Base-by-base conservation (phyloP, 2,329 filamentous ascomycete species). In the Scopulariopsis brevicaulis region DNA sequence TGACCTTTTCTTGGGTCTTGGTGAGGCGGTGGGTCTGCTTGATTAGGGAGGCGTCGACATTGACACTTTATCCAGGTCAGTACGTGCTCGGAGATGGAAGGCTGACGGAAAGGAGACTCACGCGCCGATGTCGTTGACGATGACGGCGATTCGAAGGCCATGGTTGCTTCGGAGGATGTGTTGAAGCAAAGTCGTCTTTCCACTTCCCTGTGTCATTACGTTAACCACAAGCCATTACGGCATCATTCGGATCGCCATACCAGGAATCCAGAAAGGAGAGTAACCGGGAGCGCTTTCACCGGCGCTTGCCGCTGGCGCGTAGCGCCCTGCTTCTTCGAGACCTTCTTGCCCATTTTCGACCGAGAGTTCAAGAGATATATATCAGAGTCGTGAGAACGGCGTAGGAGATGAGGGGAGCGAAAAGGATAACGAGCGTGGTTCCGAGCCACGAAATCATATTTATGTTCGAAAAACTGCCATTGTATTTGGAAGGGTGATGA, bases 81-180 rank as follows among this genome's bases (percentile, higher is more conserved):
- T 1, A 6, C 0, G 40, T 3, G 1, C 25, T 15, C 11, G 18
- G n/a, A 25, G 11, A 7, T 32, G 4, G 4, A 15, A 15, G 10
- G 7, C 40, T 2, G 1, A 4, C 0, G 1, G 2, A 10, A 4
- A 20, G 0, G 10, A 18, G 12, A 69, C 75, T 63, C 55, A 80
- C 77, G 77, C 76, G 60, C 81, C 81, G 70, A 89, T 87, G 60
- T 89, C 86, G 62, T 90, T 89, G 43, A 90, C 85, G 24, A 89
- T 85, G 15, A 89, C 81, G 0, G 85, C 86, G 59, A 90, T 87
- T 1, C 79, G 77, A 10, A 89, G 74, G 1, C 85, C 83, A 68
- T 89, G 86, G 4, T 86, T 76, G 1, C 81, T 83, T 40, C 79
- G 79, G 5, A 89, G 77, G 55, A 89, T 86, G 60, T 88, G 81